phyloP scores from a whole-genome alignment of 2,329 filamentous ascomycete species.

The Fusarium ramigenum region DNA sequence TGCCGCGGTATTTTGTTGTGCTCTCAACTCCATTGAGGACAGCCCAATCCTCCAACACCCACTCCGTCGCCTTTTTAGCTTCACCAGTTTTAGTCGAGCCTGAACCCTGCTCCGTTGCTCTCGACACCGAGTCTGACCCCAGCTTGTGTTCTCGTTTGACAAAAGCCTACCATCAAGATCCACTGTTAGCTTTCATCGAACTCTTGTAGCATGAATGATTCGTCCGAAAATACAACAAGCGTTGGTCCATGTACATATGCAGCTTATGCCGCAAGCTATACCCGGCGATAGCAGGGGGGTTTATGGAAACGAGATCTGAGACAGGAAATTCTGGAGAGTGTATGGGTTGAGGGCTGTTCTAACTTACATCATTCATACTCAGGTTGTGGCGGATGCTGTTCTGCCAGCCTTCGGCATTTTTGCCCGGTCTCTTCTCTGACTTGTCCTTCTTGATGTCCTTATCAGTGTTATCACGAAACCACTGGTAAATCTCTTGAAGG shows the following conservation, averaged over 20 bases:
- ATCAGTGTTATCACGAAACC: conserved; percentile 84
- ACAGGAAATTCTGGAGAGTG: conserved; percentile 17
- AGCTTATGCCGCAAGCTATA: conserved; percentile 15
- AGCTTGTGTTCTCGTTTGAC: conserved; percentile 51
- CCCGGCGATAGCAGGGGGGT: conserved; percentile 4
- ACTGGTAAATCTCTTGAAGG: conserved; percentile 87
- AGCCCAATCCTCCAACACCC: conserved; percentile 79
- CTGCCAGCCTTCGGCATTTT: conserved; percentile 77
- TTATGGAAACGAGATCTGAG: conserved; percentile 17
- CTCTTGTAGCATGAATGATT: neutral
- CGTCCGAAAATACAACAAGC: conserved; percentile 1
- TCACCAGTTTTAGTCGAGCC: conserved; percentile 40
- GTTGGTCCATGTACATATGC: conserved; percentile 17
- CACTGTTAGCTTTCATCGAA: conserved; percentile 26
- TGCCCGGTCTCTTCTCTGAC: conserved; percentile 24
- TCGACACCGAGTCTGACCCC: conserved; percentile 39
- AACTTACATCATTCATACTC: conserved; percentile 88
- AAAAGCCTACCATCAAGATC: conserved; percentile 48
- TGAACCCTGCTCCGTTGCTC: conserved; percentile 4
- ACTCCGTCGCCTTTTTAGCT: conserved; percentile 75
- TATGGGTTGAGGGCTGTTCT: neutral
- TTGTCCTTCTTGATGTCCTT: conserved; percentile 75
- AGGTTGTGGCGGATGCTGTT: conserved; percentile 96
- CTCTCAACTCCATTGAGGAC: conserved; percentile 79
- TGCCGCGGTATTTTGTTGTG: conserved; percentile 80